Conservation (phyloP, 345 rosid species). For the Psidium guajava region DNA sequence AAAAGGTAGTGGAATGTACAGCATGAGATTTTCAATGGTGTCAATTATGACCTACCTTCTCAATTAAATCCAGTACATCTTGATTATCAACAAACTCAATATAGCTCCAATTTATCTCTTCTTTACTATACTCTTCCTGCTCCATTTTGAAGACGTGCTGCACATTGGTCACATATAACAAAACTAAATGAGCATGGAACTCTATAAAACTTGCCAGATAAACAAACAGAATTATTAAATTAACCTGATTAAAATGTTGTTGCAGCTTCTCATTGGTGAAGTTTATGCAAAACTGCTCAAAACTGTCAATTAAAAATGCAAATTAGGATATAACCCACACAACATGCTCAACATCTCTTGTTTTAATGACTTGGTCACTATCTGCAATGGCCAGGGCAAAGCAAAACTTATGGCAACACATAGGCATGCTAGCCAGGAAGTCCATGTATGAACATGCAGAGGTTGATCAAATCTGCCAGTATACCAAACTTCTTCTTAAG, state of each 20-base stretch:
- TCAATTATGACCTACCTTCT: conserved; percentile 31
- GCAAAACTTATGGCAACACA: background rate
- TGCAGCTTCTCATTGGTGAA: conserved; percentile 90
- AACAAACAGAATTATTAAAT: background rate
- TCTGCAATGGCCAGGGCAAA: background rate
- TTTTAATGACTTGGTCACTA: background rate
- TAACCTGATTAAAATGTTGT: conserved; percentile 91
- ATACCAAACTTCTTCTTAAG: background rate
- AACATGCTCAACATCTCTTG: background rate
- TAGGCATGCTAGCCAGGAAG: background rate
- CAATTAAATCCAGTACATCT: conserved; percentile 81
- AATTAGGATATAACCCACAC: background rate
- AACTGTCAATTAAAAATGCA: conserved; percentile 26
- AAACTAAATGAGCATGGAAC: background rate
- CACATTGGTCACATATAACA: conserved; percentile 2
- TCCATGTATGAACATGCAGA: background rate
- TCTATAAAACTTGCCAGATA: background rate
- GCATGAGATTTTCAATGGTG: background rate
- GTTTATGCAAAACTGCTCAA: conserved; percentile 94
- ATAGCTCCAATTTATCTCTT: conserved; percentile 89
- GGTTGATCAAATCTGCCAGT: background rate
- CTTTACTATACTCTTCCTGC: conserved; percentile 83
- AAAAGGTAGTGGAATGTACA: background rate
- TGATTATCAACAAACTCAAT: conserved; percentile 86
- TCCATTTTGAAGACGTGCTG: conserved; percentile 98